phyloP scores from a whole-genome alignment of 225 moss, liverwort and hornwort genomes.

The Asterella californica region DNA sequence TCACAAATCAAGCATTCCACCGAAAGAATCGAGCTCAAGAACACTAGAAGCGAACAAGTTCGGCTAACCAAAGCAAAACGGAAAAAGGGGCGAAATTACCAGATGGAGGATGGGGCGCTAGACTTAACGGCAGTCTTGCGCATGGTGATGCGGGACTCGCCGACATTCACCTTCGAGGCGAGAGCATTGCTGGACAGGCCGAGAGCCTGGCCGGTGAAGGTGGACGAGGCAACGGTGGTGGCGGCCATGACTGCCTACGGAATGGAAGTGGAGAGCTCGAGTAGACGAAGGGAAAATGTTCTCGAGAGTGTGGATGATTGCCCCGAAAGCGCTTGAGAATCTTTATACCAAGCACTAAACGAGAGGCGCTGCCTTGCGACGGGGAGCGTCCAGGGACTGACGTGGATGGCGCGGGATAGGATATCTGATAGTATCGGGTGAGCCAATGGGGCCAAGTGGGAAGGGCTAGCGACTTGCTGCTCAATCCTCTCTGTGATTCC shows the following conservation, averaged over 20 bases:
- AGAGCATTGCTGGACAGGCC: constrained; percentile 6
- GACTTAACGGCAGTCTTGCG: neutral
- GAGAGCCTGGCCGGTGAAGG: constrained; percentile 5
- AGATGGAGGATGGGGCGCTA: constrained; percentile 5
- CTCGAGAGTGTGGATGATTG: neutral
- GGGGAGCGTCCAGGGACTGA: neutral
- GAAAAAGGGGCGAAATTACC: neutral
- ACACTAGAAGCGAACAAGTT: neutral
- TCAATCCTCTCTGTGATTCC: neutral
- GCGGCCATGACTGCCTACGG: constrained; percentile 17
- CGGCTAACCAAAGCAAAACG: neutral
- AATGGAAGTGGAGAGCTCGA: neutral
- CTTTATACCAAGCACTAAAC: neutral
- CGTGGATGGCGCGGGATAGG: neutral
- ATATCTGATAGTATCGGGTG: constrained; percentile 6
- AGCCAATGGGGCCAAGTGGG: neutral
- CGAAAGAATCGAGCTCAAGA: neutral
- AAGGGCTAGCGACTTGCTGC: too few relatives aligned
- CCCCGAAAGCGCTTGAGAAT: neutral
- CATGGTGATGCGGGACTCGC: constrained; percentile 11
- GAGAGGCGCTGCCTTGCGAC: neutral
- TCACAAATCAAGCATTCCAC: neutral
- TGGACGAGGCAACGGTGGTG: neutral
- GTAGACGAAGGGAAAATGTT: neutral
- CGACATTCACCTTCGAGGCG: neutral